Base-by-base conservation (phyloP, 495 filamentous ascomycete species). In the Aspergillus coremiiformis region DNA sequence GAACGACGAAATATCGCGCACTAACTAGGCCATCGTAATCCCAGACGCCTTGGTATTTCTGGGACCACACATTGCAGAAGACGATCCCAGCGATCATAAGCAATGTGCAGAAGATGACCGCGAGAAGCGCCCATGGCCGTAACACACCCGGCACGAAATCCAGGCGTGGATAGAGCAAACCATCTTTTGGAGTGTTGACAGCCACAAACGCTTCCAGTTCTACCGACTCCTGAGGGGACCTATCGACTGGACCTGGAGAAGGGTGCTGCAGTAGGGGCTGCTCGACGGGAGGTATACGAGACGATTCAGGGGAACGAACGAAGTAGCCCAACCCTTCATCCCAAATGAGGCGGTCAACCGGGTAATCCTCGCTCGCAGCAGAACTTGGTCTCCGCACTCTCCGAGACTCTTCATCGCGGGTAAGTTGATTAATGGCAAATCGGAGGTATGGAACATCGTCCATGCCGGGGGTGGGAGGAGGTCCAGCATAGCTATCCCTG, bases 1-100 rank as follows among this genome's bases (percentile, higher is more conserved):
- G 78, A 63, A 94, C 87, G 47, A 95, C 69, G 65, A 95, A 95
- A 62, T 94, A 96, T n/a, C 81, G 78, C 8, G 72, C 69, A 21
- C 82, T 84, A 44, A 84, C 82, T 42, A 84, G 82, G 22, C 75
- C 74, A 19, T 65, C 66, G 65, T 89, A 96, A 9, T 70, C 58
- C 66, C 79, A 80, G 5, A 95, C 62, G 0, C 90, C 88, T 8
- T 74, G 56, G 48, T 85, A 77, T 5, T 68, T 59, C 20, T 74
- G 68, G 4, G 89, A 90, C 68, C 78, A 92, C 20, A 88, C 71
- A 48, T 86, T 90, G 63, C 78, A 84, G 61, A 90, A 85, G 8
- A 84, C 72, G 15, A 95, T 72, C 5, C 75, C 84, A 0, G 76
- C 80, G 26, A 89, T 77, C 83, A 93, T 90, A 11, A 85, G 67